Evolutionary conservation across 2,329 filamentous ascomycete species (phyloP), one percentile per base, ranked within the genome.

Genomic region (Esteya vermicola): DNA sequence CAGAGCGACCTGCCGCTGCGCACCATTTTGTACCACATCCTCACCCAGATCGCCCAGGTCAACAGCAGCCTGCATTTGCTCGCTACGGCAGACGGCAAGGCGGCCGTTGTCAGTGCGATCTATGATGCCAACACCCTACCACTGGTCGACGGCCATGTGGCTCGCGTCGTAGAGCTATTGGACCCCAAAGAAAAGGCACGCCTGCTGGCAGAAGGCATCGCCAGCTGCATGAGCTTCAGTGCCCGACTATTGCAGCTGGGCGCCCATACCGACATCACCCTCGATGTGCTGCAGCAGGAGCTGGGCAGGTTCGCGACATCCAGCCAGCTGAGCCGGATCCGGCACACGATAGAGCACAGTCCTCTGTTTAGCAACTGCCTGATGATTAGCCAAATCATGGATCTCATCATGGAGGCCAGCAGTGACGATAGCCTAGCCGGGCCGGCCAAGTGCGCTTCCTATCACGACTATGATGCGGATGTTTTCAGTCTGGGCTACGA

Each of bases 121-220:
- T 59, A 58, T 44, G 56, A 60, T 45, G 48, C 44, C n/a, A 50
- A 53, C 40, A 51, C 49, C 10, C 50, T 50, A 25, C 51, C 54
- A 36, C 51, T 60, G 36, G 53, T 60, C 25, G 50, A 52, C 10
- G 49, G 54, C 19, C 45, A 52, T 25, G 47, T 49, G 2, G 44
- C 48, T 7, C 45, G 44, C n/a, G 51, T 56, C 36, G 45, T 52
- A 13, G 48, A 52, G 22, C 45, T 47, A 8, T 52, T 61, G 28
- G 51, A 55, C 40, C 51, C 54, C 30, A 48, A 54, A 33, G 52
- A 54, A 37, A 58, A 53, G 45, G 52, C 53, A 4, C 51, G 50
- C 19, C 47, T 61, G 28, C 56, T 59, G 28, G 50, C 55, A 14
- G 53, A 60, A 43, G 59, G 57, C 38, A 48, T 61, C 21, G 53